These are phyloP conservation scores for Mycena maculata DNA, from an alignment of 768 basidiomycete genomes.

Conservation along the genomic window DNA sequence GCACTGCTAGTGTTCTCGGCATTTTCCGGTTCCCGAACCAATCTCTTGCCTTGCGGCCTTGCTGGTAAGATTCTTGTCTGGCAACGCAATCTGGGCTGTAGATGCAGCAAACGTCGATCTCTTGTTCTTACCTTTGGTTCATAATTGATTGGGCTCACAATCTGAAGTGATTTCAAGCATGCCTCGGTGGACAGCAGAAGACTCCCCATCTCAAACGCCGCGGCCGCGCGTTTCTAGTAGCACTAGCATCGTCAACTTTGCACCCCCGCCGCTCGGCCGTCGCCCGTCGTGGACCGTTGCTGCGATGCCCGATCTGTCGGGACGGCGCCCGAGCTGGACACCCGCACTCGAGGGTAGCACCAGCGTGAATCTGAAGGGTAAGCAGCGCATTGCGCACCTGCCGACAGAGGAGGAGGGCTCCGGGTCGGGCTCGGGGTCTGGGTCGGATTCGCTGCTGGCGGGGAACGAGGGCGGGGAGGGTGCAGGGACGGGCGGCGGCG, in stretches of 20 bases:
- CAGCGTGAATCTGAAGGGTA: neutral
- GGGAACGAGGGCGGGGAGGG: neutral
- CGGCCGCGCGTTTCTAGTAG: constrained; percentile 8
- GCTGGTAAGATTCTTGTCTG: no score
- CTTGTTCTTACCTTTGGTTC: no score
- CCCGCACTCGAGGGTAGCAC: constrained; percentile 1
- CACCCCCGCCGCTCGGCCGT: constrained; percentile 12
- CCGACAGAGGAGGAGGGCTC: constrained; percentile 10
- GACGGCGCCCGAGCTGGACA: constrained; percentile 30
- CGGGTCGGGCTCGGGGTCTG: neutral
- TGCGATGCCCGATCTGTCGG: neutral
- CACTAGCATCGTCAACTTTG: constrained; percentile 15
- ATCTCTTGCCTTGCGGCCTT: no score
- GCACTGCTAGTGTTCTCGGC: no score
- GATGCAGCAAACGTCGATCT: no score
- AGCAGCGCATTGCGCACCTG: constrained; percentile 18
- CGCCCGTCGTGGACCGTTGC: constrained; percentile 16
- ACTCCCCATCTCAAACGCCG: neutral
- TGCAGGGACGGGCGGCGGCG: neutral
- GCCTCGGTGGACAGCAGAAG: no score
- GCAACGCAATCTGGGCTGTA: no score
- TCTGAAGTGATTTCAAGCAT: no score
- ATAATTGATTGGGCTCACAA: no score
- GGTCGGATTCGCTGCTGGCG: neutral
- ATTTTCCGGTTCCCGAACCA: no score